Evolutionary conservation across 164 flowering plant genomes (phyloP).

Genomic region (Vitis cinerea): DNA sequence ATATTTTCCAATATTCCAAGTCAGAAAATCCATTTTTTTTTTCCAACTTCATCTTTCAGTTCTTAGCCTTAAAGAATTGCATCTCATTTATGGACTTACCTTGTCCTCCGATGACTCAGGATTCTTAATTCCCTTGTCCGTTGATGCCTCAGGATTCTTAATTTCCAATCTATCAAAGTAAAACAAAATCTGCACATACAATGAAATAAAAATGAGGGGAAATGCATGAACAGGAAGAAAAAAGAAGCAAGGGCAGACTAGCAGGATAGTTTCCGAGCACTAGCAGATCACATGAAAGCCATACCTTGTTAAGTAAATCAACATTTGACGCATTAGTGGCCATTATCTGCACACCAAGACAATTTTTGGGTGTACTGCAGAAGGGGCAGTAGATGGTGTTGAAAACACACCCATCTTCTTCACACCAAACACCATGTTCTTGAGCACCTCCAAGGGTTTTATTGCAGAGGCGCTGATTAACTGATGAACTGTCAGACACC

Average conservation of each 20-base stretch:
- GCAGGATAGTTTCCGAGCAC: not conserved
- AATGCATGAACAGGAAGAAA: slow-evolving; percentile 32
- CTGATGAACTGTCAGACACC: slow-evolving; percentile 48
- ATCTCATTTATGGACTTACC: slow-evolving; percentile 22
- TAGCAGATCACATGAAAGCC: not conserved
- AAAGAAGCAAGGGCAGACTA: not conserved
- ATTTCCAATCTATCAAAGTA: slow-evolving; percentile 48
- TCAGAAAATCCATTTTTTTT: too few species aligned
- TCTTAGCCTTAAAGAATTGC: too few species aligned
- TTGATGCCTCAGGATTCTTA: slow-evolving; percentile 28
- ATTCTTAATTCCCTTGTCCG: slow-evolving; percentile 32
- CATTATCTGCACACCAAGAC: slow-evolving; percentile 71
- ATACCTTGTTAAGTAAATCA: slow-evolving; percentile 71
- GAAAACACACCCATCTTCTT: slow-evolving; percentile 91
- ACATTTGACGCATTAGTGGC: slow-evolving; percentile 70
- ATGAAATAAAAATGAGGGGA: not conserved
- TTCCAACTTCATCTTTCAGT: too few species aligned
- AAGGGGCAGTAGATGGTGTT: slow-evolving; percentile 67
- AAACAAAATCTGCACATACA: slow-evolving; percentile 52
- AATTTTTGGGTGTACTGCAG: slow-evolving; percentile 43
- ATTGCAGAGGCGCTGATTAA: slow-evolving; percentile 44
- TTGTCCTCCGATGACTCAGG: slow-evolving; percentile 26
- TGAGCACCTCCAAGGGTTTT: slow-evolving; percentile 22
- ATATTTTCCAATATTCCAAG: too few species aligned
- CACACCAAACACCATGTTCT: slow-evolving; percentile 67